Evolutionary conservation across 2,329 filamentous ascomycete species (phyloP), one percentile per base, ranked within the genome.

Genomic region (Xylaria sp.): DNA sequence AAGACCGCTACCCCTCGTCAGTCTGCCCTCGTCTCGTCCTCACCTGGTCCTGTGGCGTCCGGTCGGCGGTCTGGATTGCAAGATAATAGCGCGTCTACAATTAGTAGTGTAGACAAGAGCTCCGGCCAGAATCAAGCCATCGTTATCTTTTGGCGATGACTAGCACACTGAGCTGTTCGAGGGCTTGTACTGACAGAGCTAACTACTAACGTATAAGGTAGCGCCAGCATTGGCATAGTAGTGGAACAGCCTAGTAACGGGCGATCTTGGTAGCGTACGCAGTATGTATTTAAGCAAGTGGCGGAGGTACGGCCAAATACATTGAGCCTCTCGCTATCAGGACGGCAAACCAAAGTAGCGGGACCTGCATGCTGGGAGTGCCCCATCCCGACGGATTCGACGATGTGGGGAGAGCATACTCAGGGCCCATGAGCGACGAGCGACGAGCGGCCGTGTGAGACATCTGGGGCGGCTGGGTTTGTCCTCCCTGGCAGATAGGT

Each of bases 321-420:
- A 8, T 28, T 8, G 7, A 51, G 34, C n/a, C n/a, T 20, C 54
- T 18, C 25, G 6, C 2, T 48, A 13, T 3, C 7, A 0, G 44
- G 23, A 32, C 18, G 5, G 63, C 44, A 39, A 52, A 13, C 44
- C 57, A 39, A 67, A 52, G 64, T 70, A 64, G 50, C 55, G 60
- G 41, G 41, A 70, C 56, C 20, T 62, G 51, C 12, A 15, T 15
- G 18, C 13, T 37, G 15, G 44, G 25, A 54, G n/a, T 4, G 39
- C 55, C 41, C 60, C 55, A 39, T 54, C 59, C 64, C 60, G 61
- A 62, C 55, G 65, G 68, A 68, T 68, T 70, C 65, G 39, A 67
- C 60, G 41, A 66, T 64, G 63, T 63, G 57, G 59, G 63, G 66
- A 52, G 32, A 18, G 10, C 34, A 25, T n/a, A 23, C 9, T 13